Percentiles rank a stretch among this genome's conserved stretches.
These are phyloP conservation scores for Cephaloascus albidus DNA, from an alignment of 805 yeast genomes.

Conservation along the genomic window DNA sequence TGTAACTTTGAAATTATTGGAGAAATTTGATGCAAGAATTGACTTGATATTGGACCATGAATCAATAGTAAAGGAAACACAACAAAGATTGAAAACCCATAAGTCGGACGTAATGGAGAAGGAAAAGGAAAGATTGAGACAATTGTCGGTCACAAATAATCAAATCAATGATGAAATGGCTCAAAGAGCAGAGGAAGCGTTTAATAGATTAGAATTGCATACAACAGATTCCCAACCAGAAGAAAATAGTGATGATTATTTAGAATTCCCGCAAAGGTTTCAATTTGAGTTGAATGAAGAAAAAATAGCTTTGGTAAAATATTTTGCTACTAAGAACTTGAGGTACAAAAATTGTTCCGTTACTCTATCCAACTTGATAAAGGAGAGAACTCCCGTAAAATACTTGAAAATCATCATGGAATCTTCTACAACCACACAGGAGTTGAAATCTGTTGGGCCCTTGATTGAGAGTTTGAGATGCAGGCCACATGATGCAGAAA, in stretches of 20 bases:
- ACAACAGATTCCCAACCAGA: conserved; percentile 2
- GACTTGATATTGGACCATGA: conserved; percentile 13
- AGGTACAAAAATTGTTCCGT: neutral
- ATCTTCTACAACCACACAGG: conserved; percentile 4
- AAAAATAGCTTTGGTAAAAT: conserved; percentile 1
- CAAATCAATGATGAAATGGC: conserved; percentile 7
- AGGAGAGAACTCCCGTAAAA: neutral
- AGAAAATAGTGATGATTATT: neutral
- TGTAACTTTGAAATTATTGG: conserved; percentile 12
- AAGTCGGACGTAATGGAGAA: conserved; percentile 8
- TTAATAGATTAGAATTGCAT: conserved; percentile 2
- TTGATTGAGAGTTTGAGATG: neutral
- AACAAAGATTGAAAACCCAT: conserved; percentile 6
- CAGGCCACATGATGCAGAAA: neutral
- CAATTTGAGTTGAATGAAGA: conserved; percentile 1
- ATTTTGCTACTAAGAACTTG: neutral
- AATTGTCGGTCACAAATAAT: conserved; percentile 5
- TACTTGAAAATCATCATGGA: conserved; percentile 2
- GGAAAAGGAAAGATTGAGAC: conserved; percentile 5
- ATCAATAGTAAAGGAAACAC: conserved; percentile 6
- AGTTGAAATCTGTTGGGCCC: conserved; percentile 4
- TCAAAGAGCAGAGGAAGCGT: conserved; percentile 8
- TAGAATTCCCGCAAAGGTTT: neutral
- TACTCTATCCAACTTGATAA: conserved; percentile 2
- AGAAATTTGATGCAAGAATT: conserved; percentile 8